Percentiles rank a stretch among this genome's conserved stretches.
Conservation (phyloP, 164 flowering plant species). For the Dillenia suffruticosa region DNA sequence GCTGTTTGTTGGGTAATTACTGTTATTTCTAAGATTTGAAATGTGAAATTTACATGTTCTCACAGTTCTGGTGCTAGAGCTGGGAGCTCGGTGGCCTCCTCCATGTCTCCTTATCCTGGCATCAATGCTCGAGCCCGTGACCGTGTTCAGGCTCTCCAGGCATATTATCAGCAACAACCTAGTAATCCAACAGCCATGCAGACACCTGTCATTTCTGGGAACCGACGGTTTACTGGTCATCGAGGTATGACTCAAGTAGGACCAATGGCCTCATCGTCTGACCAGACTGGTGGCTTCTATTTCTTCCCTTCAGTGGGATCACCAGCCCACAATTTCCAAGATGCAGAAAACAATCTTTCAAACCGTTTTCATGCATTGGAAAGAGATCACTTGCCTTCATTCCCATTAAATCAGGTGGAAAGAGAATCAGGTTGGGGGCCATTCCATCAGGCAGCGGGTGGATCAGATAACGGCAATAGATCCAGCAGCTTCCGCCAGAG, state of each 20-base stretch:
- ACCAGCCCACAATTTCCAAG: slow-evolving; percentile 55
- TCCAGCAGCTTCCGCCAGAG: slow-evolving; percentile 57
- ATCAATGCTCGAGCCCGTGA: slow-evolving; percentile 70
- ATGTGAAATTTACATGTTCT: slow-evolving; percentile 2
- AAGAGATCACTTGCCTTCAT: slow-evolving; percentile 61
- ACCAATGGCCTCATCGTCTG: slow-evolving; percentile 52
- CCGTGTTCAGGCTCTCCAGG: slow-evolving; percentile 63
- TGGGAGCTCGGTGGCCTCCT: slow-evolving; percentile 49
- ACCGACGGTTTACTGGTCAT: slow-evolving; percentile 45
- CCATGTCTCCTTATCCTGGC: slow-evolving; percentile 70
- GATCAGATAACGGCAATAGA: slow-evolving; percentile 43
- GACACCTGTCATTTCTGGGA: slow-evolving; percentile 30
- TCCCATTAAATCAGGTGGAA: slow-evolving; percentile 49
- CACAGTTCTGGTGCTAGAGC: slow-evolving; percentile 52
- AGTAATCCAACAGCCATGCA: slow-evolving; percentile 36
- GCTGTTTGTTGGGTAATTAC: not conserved
- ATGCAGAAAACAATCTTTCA: slow-evolving; percentile 45
- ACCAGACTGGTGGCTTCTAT: slow-evolving; percentile 50
- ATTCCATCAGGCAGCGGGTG: slow-evolving; percentile 48
- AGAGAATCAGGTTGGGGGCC: slow-evolving; percentile 64
- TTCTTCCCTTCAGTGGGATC: slow-evolving; percentile 47
- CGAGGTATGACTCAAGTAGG: slow-evolving; percentile 42
- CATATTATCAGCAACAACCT: slow-evolving; percentile 64
- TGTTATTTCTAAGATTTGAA: slow-evolving; percentile 10
- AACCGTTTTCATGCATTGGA: slow-evolving; percentile 69